Evolutionary conservation across 2,329 filamentous ascomycete species (phyloP).

Genomic region (Neofusicoccum parvum): DNA sequence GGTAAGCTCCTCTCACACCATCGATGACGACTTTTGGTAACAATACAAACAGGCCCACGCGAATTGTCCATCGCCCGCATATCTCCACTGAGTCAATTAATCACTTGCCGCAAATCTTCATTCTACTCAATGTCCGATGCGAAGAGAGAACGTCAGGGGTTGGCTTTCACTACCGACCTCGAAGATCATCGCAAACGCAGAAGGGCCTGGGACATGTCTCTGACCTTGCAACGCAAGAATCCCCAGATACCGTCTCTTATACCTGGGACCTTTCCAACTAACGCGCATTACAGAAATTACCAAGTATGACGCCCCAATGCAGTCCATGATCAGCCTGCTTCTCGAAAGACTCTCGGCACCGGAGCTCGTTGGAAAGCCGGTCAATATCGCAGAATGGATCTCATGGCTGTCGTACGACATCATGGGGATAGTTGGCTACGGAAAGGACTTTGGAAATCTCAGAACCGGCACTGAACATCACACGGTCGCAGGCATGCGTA

Average conservation of each 20-base stretch:
- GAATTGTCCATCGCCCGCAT: conserved; percentile 2
- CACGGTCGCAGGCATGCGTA: no score
- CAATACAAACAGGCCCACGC: neutral
- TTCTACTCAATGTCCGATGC: conserved; percentile 21
- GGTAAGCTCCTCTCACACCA: neutral
- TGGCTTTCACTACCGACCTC: conserved; percentile 29
- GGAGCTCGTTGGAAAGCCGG: neutral
- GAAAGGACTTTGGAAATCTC: conserved; percentile 49
- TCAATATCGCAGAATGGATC: conserved; percentile 6
- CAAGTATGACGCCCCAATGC: neutral
- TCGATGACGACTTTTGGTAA: neutral
- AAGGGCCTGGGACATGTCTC: conserved; percentile 38
- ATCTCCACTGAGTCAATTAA: neutral
- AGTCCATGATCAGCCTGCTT: neutral
- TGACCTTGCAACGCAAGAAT: conserved; percentile 30
- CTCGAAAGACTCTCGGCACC: neutral
- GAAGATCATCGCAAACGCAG: conserved; percentile 34
- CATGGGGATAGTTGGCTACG: conserved; percentile 53
- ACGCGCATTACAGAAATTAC: neutral
- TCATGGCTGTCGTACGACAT: conserved; percentile 54
- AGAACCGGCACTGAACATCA: conserved; percentile 42
- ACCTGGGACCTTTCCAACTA: neutral
- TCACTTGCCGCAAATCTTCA: neutral
- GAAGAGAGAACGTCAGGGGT: conserved; percentile 29
- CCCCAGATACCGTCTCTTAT: neutral